phyloP scores from a whole-genome alignment of 441 rosid species.

The Theobroma grandiflorum region DNA sequence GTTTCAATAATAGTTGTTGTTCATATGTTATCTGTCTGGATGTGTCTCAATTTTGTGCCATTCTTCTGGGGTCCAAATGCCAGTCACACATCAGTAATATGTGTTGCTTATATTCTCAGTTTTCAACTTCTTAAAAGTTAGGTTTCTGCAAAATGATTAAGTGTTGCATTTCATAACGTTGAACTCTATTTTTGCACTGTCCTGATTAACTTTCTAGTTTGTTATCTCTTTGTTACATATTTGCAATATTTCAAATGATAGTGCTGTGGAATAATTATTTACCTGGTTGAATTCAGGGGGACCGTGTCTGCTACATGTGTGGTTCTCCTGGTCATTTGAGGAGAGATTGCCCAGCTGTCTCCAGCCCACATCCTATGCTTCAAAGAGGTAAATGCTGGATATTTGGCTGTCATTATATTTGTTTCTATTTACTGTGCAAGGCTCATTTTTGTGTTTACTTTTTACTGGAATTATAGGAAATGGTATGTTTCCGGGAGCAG shows the following conservation, averaged over 20 bases:
- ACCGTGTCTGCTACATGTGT: constrained; percentile 57
- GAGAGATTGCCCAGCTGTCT: constrained; percentile 56
- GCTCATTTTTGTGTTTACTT: constrained; percentile 19
- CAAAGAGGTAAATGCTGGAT: constrained; percentile 42
- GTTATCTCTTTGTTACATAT: neutral
- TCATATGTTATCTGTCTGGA: neutral
- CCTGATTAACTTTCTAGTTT: neutral
- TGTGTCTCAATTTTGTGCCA: neutral
- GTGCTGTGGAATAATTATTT: neutral
- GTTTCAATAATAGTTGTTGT: neutral
- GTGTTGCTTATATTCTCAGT: neutral
- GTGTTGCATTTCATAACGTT: neutral
- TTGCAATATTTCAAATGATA: neutral
- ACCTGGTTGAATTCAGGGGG: constrained; percentile 43
- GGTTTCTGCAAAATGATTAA: neutral
- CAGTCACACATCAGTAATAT: neutral
- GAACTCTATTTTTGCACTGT: constrained; percentile 9
- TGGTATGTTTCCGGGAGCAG: constrained; percentile 41
- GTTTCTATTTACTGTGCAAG: neutral
- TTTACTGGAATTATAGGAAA: constrained; percentile 41
- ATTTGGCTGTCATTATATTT: neutral
- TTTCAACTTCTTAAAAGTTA: neutral
- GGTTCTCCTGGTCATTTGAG: constrained; percentile 62
- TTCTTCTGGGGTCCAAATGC: neutral
- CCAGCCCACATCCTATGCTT: constrained; percentile 39